A percentile compares a stretch with the other conserved stretches of the same genome.
These are phyloP conservation scores for Ascosphaera apis DNA, from an alignment of 2,329 filamentous ascomycete genomes.

Conservation along the genomic window DNA sequence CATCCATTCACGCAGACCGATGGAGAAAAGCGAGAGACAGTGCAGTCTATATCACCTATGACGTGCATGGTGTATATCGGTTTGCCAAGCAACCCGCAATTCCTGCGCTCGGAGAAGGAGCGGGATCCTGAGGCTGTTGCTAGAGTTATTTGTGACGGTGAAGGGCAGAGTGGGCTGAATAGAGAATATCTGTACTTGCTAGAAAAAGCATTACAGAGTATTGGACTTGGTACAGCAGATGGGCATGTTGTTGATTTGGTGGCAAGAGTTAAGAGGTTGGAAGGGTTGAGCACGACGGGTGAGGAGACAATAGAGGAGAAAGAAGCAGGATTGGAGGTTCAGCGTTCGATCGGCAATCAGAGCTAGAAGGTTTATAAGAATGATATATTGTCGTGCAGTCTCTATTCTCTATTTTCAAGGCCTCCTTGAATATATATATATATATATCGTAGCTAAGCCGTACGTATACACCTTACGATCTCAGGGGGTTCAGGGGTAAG, in stretches of 20 bases:
- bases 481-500: not conserved
- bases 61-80: slow-evolving; percentile 74
- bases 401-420: too few relatives aligned
- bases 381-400: not conserved
- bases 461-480: too few relatives aligned
- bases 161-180: slow-evolving; percentile 72
- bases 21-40: slow-evolving; percentile 6
- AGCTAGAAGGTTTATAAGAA: slow-evolving; percentile 1
- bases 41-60: slow-evolving; percentile 20
- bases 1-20: slow-evolving; percentile 28
- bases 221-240: slow-evolving; percentile 59
- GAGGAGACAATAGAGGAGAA: slow-evolving; percentile 12
- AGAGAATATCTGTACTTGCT: slow-evolving; percentile 70
- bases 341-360: slow-evolving; percentile 6
- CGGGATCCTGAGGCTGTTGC: slow-evolving; percentile 61
- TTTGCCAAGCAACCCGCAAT: slow-evolving; percentile 79
- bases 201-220: slow-evolving; percentile 46
- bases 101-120: slow-evolving; percentile 30
- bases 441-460: too few relatives aligned
- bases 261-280: slow-evolving; percentile 42
- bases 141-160: slow-evolving; percentile 52
- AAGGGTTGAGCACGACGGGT: slow-evolving; percentile 12
- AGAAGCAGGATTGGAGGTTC: slow-evolving; percentile 11
- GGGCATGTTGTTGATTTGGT: slow-evolving; percentile 68
- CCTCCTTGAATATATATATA: too few relatives aligned